These are phyloP conservation scores for Fraxinus nigra DNA, from an alignment of 305 asterid genomes.

Conservation along the genomic window DNA sequence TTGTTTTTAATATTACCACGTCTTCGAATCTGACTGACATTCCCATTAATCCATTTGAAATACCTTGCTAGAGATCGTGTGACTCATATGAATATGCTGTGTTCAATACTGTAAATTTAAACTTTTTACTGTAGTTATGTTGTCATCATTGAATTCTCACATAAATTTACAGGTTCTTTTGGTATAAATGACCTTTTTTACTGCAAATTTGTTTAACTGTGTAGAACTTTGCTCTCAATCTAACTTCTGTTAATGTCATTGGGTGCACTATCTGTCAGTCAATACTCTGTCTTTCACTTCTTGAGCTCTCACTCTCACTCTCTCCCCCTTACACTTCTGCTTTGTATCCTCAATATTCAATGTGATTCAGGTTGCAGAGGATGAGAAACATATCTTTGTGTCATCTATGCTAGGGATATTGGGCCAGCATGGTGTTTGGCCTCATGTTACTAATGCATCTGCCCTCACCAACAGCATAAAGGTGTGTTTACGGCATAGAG, in stretches of 20 bases:
- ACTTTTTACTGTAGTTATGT: neutral
- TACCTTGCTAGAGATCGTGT: neutral
- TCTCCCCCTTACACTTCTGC: neutral
- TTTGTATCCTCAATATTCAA: constrained; percentile 24
- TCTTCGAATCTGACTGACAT: neutral
- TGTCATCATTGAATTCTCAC: neutral
- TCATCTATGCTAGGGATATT: constrained; percentile 75
- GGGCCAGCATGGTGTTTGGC: constrained; percentile 82
- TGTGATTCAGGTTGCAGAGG: constrained; percentile 63
- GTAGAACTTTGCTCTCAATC: constrained; percentile 2
- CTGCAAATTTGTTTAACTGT: neutral
- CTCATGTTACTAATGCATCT: constrained; percentile 86
- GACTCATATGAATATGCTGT: neutral
- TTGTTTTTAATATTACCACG: neutral
- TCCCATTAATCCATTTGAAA: neutral
- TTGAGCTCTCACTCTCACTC: neutral
- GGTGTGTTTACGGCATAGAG: constrained; percentile 42
- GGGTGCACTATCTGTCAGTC: neutral
- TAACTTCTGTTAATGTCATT: constrained; percentile 9
- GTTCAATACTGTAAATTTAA: neutral
- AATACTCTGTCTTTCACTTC: constrained; percentile 1
- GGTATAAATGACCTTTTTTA: neutral
- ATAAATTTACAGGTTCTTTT: neutral
- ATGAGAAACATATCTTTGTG: constrained; percentile 70
- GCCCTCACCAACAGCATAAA: constrained; percentile 76